Evolutionary conservation across 768 basidiomycete species (phyloP), one percentile per base, ranked within the genome.

Genomic region (Leccinellum rugosiceps): DNA sequence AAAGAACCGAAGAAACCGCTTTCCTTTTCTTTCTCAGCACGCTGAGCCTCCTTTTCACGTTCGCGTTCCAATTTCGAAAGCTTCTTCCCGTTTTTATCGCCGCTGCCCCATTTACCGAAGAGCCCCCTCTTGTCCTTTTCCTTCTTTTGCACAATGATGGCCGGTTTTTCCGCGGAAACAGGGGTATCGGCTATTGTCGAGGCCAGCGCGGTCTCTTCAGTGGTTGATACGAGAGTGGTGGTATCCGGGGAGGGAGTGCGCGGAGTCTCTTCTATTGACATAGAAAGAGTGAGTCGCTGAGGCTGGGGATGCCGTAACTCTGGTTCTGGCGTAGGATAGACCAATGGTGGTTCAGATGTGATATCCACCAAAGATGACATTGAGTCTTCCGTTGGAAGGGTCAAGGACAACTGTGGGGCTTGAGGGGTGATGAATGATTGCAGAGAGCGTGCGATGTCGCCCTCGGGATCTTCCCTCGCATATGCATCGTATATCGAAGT

Each of bases 1-100:
- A 98, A 77, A 11, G 92, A 92, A 2, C 94, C 93, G 62, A 98
- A 93, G 78, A 98, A 97, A 2, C 93, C 81, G 19, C 83, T 75
- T n/a, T 90, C 87, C 61, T 78, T 78, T 55, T 79, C 80, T 66
- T 83, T 83, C 62, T 87, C 82, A 45, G 78, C 51, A 21, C 71
- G 67, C 50, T 70, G 72, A 17, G 52, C 77, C 60, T 83, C 80
- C 68, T 80, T 81, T 64, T 82, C 80, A 52, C 68, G 75, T 59
- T 76, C 80, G 61, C 72, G 76, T 59, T 72, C 75, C 32, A 41
- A 58, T 56, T 74, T 77, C 63, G 69, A 80, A 73, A 67, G 73
- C 64, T 84, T 88, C 75, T 86, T 89, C 50, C 76, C 74, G 35
- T 75, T 74, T 68, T 88, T 89, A 60, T 88, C 85, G 21, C 63